Percentiles rank a stretch among this genome's conserved stretches.
phyloP scores from a whole-genome alignment of 2,329 filamentous ascomycete species.

The Pyrenophora seminiperda region DNA sequence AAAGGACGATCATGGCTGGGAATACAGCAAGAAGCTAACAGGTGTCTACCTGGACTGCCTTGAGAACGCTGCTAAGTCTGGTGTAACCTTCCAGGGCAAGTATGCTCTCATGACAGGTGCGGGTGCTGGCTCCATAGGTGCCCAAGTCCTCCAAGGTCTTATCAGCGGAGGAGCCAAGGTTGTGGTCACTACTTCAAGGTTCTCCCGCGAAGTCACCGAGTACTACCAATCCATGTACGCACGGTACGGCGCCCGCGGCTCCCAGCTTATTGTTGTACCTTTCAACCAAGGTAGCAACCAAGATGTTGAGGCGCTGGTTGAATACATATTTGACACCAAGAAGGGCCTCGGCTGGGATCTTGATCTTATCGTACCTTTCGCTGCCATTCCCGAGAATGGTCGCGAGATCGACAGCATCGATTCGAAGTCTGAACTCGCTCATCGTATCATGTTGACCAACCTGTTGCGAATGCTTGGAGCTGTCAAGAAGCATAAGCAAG shows the following conservation, averaged over 20 bases:
- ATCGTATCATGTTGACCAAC: conserved; percentile 99
- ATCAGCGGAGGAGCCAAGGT: conserved; percentile 98
- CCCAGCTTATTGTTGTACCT: conserved; percentile 94
- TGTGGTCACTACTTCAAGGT: conserved; percentile 93
- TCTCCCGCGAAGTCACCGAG: conserved; percentile 95
- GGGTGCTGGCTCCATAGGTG: conserved; percentile 95
- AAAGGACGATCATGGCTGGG: conserved; percentile 92
- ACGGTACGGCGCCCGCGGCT: conserved; percentile 88
- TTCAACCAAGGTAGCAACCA: conserved; percentile 99
- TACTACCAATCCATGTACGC: conserved; percentile 99
- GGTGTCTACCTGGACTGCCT: conserved; percentile 89
- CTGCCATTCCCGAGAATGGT: conserved; percentile 95
- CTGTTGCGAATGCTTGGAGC: conserved; percentile 86
- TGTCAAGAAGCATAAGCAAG: conserved; percentile 88
- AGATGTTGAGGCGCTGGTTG: conserved; percentile 88
- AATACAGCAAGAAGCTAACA: conserved; percentile 99
- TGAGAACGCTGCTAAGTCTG: conserved; percentile 83
- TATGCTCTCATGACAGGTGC: conserved; percentile 98
- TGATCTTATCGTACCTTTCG: conserved; percentile 94
- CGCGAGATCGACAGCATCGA: conserved; percentile 97
- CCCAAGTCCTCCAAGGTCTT: conserved; percentile 92
- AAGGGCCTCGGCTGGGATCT: conserved; percentile 97
- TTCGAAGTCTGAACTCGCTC: conserved; percentile 95
- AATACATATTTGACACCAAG: conserved; percentile 97
- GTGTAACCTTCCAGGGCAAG: conserved; percentile 92